Base-by-base conservation (phyloP, 148 eudicot species). In the Cornus suecica region DNA sequence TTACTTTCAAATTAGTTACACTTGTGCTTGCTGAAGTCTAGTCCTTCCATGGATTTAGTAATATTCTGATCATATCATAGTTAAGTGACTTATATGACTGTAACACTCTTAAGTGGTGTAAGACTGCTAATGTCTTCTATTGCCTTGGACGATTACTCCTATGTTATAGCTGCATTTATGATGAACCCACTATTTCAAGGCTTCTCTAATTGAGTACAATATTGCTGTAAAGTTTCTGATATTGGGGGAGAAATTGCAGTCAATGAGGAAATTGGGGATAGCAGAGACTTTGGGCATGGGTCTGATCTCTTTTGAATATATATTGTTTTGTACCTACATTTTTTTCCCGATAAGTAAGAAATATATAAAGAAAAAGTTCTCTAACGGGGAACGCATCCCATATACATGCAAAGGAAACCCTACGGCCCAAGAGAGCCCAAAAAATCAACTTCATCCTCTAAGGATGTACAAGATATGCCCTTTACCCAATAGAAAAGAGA, bases 1-100 rank as follows among this genome's bases (percentile, higher is more conserved):
- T 27, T 28, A 66, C 69, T 70, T 2, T 70, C 62, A 69, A 27
- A 13, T 45, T 74, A 45, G 42, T 74, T 64, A 26, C 16, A 60
- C 24, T 42, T 8, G 60, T 31, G 22, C 16, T 34, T 77, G 74
- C 74, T 41, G 4, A 20, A 68, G 13, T 69, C 51, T 58, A 58
- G n/a, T 76, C 15, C 41, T 23, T 23, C 7, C 26, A 61, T 34
- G 48, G 65, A 62, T 63, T n/a, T 62, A 41, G 2, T 70, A 0
- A 18, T 8, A 23, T 48, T 18, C 20, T 5, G 71, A 26, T 41
- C 28, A 22, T 41, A 1, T 34, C 2, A 68, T n/a, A 69, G 8
- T 1, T 70, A 48, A 48, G 27, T 27, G 5, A 70, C 51, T 52
- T 24, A 28, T 7, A 48, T 52, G 62, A 52, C 48, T 0, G 15